A percentile compares a stretch with the other conserved stretches of the same genome.
Conservation (phyloP, 2,329 filamentous ascomycete species). For the Colletotrichum sp. region DNA sequence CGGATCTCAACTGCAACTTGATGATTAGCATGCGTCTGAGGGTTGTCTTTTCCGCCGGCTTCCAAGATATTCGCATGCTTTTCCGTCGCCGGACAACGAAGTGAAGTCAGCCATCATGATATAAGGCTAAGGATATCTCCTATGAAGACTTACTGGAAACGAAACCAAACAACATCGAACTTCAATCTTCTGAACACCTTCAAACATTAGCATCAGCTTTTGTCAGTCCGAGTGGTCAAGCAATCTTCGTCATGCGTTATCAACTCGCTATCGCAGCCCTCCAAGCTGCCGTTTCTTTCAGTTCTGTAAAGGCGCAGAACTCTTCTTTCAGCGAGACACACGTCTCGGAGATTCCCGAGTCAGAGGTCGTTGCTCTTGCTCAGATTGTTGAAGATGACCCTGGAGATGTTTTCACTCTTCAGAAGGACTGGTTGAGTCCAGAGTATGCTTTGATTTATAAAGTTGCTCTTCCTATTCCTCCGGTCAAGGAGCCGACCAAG, state of each 20-base stretch:
- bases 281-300: not conserved
- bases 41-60: not conserved
- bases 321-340: not conserved
- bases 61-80: not conserved
- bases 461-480: conserved; percentile 46
- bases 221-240: not conserved
- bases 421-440: conserved; percentile 24
- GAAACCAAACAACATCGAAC: not conserved
- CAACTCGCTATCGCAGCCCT: not conserved
- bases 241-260: not conserved
- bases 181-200: not conserved
- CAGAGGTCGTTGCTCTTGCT: not conserved
- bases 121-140: not conserved
- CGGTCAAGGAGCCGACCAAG: conserved; percentile 44
- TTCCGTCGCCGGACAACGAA: not conserved
- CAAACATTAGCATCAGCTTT: not conserved
- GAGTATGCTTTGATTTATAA: conserved; percentile 26
- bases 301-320: not conserved
- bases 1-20: not conserved
- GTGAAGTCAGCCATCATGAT: not conserved
- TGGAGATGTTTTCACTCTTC: not conserved
- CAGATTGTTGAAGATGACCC: conserved; percentile 1
- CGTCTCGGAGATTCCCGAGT: not conserved
- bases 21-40: not conserved
- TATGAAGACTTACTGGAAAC: not conserved